These are phyloP conservation scores for Coprinopsis marcescibilis DNA, from an alignment of 768 basidiomycete genomes.

Conservation along the genomic window DNA sequence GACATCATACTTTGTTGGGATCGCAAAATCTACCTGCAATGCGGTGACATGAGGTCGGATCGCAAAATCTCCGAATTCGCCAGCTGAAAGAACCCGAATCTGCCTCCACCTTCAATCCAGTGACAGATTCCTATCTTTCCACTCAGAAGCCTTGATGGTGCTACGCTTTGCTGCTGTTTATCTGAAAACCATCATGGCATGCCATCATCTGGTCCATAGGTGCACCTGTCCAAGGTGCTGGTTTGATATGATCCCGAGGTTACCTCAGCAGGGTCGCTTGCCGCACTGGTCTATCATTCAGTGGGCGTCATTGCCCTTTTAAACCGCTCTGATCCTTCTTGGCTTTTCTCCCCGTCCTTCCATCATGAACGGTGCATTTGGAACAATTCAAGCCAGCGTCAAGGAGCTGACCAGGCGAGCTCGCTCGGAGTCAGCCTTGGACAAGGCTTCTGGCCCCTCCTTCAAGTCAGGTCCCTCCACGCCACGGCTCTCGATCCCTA, in stretches of 20 bases:
- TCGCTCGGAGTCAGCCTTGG: conserved; percentile 17
- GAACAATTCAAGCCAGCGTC: conserved; percentile 13
- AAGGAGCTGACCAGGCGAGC: conserved; percentile 16
- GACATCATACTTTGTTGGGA: neutral
- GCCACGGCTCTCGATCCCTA: neutral
- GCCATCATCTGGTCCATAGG: conserved; percentile 10
- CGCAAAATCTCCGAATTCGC: neutral
- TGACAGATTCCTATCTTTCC: conserved; percentile 1
- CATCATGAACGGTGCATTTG: conserved; percentile 9
- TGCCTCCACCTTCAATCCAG: neutral
- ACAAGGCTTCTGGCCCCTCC: conserved; percentile 17
- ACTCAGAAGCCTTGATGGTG: neutral
- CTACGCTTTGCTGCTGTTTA: conserved; percentile 5
- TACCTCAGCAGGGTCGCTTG: conserved; percentile 21
- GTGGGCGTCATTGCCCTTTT: neutral
- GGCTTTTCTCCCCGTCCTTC: conserved; percentile 1
- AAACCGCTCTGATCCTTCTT: conserved; percentile 5
- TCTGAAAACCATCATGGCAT: conserved; percentile 11
- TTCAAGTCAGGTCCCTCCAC: neutral
- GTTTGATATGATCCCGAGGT: conserved; percentile 18
- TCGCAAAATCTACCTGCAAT: neutral
- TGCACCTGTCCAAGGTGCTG: conserved; percentile 5
- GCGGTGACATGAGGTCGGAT: conserved; percentile 1
- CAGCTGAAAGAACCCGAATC: neutral
- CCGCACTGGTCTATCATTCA: neutral